Evolutionary conservation across 331 rosid genomes (phyloP).

Genomic region (Pyracantha coccinea): DNA sequence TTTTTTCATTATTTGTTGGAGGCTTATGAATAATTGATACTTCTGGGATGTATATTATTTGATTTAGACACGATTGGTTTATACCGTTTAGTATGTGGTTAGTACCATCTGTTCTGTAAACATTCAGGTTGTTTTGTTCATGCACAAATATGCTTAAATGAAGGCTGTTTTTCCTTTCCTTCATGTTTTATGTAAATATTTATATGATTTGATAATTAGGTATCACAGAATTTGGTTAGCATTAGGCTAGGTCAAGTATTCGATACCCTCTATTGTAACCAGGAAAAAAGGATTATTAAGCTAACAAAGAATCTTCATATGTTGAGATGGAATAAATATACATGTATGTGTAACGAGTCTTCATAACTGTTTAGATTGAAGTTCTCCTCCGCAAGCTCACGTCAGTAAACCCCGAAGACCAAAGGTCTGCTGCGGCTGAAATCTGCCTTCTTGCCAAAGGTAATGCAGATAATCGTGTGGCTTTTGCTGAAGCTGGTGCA

Average conservation of each 20-base stretch:
- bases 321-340: too few relatives aligned
- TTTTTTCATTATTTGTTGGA: constrained; percentile 15
- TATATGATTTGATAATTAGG: not conserved
- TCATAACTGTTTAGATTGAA: constrained; percentile 29
- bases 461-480: constrained; percentile 88
- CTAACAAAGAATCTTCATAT: too few relatives aligned
- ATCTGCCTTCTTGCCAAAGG: constrained; percentile 96
- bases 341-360: not conserved
- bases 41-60: not conserved
- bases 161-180: not conserved
- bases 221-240: too few relatives aligned
- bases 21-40: not conserved
- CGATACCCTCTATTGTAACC: too few relatives aligned
- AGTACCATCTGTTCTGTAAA: not conserved
- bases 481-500: constrained; percentile 97
- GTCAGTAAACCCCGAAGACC: constrained; percentile 60
- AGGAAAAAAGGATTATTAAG: too few relatives aligned
- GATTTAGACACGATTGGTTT: constrained; percentile 1
- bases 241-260: too few relatives aligned
- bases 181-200: not conserved
- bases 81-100: not conserved
- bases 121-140: constrained; percentile 14
- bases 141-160: not conserved
- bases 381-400: constrained; percentile 57
- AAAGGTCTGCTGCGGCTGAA: constrained; percentile 80